Evolutionary conservation across 495 filamentous ascomycete genomes (phyloP), one percentile per base, ranked within the genome.

Genomic region (Talaromyces proteolyticus): DNA sequence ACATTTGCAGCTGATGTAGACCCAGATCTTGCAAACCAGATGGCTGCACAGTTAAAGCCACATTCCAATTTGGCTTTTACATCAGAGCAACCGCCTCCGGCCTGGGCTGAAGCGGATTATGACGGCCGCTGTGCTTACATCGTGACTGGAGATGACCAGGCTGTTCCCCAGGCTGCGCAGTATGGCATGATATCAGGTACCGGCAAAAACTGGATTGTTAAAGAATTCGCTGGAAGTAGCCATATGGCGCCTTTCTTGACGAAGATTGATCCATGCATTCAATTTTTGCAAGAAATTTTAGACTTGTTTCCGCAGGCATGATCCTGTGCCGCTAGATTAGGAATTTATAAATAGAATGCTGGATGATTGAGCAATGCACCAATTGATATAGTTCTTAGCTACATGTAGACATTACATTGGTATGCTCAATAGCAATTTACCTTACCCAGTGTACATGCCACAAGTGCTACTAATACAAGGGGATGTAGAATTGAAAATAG

Each of bases 1-100:
- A 59, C 53, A 17, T 63, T 65, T 29, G 62, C 60, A 8, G 57
- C 53, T 8, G 65, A 64, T 51, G 49, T 68, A 11, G 56, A 60
- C 7, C 16, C 37, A 5, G 18, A 16, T 3, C 14, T 52, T 6
- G 56, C 52, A 1, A 22, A 50, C 10, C 36, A 39, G 7, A 26
- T 60, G 4, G 44, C 25, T 1, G n/a, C 39, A 2, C n/a, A 49
- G 4, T 26, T 67, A 18, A 57, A 56, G n/a, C 60, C 61, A 3
- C 60, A 66, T 52, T 53, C 65, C 0, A 54, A 49, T 0, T 42
- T 57, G 16, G 52, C 66, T 0, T 67, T 66, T 50, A 56, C 20
- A 1, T 61, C 62, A 3, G 48, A 56, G 0, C 57, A 65, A 43
- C 62, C 62, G 1, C 45, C 51, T 46, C 57, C 60, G 10, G 62